Evolutionary conservation across 208 protist species (phyloP), one percentile per base, ranked within the genome.

Genomic region (Trypanosoma lewisi): DNA sequence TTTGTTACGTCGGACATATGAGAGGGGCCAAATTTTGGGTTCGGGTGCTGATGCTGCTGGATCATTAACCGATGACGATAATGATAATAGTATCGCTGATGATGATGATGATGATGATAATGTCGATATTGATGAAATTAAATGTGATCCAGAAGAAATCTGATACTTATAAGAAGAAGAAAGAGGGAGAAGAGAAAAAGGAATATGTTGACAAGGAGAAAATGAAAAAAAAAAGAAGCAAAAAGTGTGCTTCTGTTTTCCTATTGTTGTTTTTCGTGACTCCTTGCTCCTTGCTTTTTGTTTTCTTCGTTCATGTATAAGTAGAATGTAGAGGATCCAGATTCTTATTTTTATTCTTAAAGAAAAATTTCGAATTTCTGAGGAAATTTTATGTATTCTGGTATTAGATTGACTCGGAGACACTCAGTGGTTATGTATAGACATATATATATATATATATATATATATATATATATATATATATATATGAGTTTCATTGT

Each of bases 331-430:
- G 23, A 47, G n/a, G 42, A 44, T 17, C 23, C 23, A 3, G 42
- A 44, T 17, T 47, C 23, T 19, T n/a, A 23, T 19, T 44, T 12
- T 12, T 44, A 2, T 12, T 2, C n/a, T 44, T 44, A 11, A 2
- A 19, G 36, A 25, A 19, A 19, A 47, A 47, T 47, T 47, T 47
- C 4, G 39, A 21, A n/a, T 31, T 62, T 41, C 41, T 42, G n/a
- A 14, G 2, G 48, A 34, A 4, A 56, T 55, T 16, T 70, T 48
- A 51, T 51, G 63, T 71, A 48, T 71, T 66, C 59, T 72, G 53
- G 19, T 59, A 63, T 28, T 67, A 55, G 70, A 62, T 53, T 58
- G 3, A 0, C 8, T 47, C 7, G 4, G 34, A 11, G 34, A 11
- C 34, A 39, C 4, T 39, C 11, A 11, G 11, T 39, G 9, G 21